Percentiles rank a stretch among this genome's conserved stretches.
phyloP scores from a whole-genome alignment of 2,329 filamentous ascomycete genomes.

The Coniosporium tulheliwenetii region DNA sequence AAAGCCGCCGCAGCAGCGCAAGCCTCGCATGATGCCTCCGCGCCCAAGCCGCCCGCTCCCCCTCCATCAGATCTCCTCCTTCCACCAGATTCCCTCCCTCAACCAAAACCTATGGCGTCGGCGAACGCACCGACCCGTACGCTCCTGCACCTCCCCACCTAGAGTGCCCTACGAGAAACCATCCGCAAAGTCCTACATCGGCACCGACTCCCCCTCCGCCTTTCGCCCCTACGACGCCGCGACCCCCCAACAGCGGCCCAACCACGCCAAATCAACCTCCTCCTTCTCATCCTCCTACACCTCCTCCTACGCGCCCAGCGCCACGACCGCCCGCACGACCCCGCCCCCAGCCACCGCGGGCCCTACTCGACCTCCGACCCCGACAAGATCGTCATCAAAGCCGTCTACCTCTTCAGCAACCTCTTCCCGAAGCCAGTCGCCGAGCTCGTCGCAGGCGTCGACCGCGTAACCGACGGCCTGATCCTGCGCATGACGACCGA shows the following conservation, averaged over 20 bases:
- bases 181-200: slow-evolving; percentile 42
- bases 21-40: too few species aligned
- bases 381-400: slow-evolving; percentile 89
- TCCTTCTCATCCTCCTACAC: slow-evolving; percentile 50
- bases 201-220: slow-evolving; percentile 31
- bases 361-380: slow-evolving; percentile 81
- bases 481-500: slow-evolving; percentile 86
- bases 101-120: slow-evolving; percentile 29
- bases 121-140: slow-evolving; percentile 57
- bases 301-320: slow-evolving; percentile 71
- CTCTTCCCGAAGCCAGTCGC: slow-evolving; percentile 81
- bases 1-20: slow-evolving; percentile 13
- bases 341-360: slow-evolving; percentile 65
- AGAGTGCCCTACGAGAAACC: slow-evolving; percentile 27
- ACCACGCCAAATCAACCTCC: slow-evolving; percentile 31
- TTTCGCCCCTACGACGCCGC: slow-evolving; percentile 14
- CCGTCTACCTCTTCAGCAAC: slow-evolving; percentile 85
- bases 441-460: slow-evolving; percentile 71
- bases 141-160: slow-evolving; percentile 31
- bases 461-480: slow-evolving; percentile 77
- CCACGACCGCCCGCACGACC: slow-evolving; percentile 69
- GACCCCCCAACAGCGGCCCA: slow-evolving; percentile 6
- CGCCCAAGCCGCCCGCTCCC: too few species aligned
- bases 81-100: too few species aligned
- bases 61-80: too few species aligned